Conservation (phyloP, 768 basidiomycete genomes). For the Suillus sp. region DNA sequence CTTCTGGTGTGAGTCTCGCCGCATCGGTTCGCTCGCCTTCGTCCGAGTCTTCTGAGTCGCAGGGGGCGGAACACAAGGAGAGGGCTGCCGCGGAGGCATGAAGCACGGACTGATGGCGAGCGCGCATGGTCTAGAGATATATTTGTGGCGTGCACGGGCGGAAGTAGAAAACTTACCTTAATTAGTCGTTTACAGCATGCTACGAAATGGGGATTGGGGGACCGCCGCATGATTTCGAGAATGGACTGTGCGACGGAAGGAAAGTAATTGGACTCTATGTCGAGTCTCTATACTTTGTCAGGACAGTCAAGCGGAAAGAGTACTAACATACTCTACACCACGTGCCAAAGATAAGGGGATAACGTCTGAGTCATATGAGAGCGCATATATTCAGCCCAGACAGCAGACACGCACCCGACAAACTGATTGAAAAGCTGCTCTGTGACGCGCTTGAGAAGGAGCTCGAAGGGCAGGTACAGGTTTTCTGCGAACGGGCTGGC, state of each 20-base stretch:
- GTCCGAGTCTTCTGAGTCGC: constrained; percentile 15
- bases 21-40: constrained; percentile 18
- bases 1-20: constrained; percentile 34
- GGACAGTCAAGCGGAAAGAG: constrained; percentile 9
- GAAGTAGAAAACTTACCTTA: constrained; percentile 41
- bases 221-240: constrained; percentile 52
- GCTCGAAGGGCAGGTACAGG: constrained; percentile 55
- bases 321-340: constrained; percentile 56
- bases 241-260: constrained; percentile 53
- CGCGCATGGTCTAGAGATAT: constrained; percentile 25
- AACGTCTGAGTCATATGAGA: constrained; percentile 49
- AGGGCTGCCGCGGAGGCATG: constrained; percentile 30
- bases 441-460: constrained; percentile 53
- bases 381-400: constrained; percentile 15
- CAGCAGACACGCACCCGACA: constrained; percentile 47
- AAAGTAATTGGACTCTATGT: constrained; percentile 52
- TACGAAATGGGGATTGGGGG: constrained; percentile 49
- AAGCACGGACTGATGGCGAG: constrained; percentile 29
- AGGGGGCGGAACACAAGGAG: constrained; percentile 22
- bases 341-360: constrained; percentile 76
- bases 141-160: constrained; percentile 14
- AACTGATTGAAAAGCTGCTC: constrained; percentile 62
- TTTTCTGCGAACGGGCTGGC: constrained; percentile 53
- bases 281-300: constrained; percentile 51
- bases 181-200: constrained; percentile 45